These are phyloP conservation scores for Trichoderma asperellum DNA, from an alignment of 2,329 filamentous ascomycete species.

Conservation along the genomic window DNA sequence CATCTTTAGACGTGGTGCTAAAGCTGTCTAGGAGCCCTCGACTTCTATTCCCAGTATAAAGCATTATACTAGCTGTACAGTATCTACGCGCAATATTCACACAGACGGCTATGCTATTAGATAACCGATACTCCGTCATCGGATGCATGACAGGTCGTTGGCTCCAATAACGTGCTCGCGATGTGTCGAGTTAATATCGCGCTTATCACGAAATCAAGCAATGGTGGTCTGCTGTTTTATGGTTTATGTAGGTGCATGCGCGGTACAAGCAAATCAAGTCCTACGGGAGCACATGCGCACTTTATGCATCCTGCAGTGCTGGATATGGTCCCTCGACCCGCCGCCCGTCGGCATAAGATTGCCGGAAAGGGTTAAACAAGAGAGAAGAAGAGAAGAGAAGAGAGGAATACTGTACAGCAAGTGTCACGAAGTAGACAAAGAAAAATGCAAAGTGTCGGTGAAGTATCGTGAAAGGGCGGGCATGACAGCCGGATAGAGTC, in stretches of 20 bases:
- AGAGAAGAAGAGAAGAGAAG: neutral
- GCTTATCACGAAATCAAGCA: slow-evolving; percentile 2
- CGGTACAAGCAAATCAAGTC: neutral
- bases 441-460: neutral
- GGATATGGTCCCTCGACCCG: neutral
- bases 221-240: neutral
- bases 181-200: neutral
- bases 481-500: slow-evolving; percentile 12
- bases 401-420: slow-evolving; percentile 15
- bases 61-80: neutral
- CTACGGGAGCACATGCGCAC: neutral
- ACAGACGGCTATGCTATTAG: neutral
- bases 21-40: neutral
- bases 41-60: neutral
- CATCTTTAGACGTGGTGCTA: slow-evolving; percentile 2
- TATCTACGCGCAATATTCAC: neutral
- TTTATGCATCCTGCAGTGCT: neutral
- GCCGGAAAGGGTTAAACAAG: neutral
- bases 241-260: neutral
- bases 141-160: neutral
- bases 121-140: slow-evolving; percentile 19
- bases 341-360: neutral
- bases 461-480: neutral
- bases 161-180: neutral
- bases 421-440: neutral